A percentile compares a stretch with the other conserved stretches of the same genome.
Conservation (phyloP, 2,329 filamentous ascomycete genomes). For the Cladosporium sp. region DNA sequence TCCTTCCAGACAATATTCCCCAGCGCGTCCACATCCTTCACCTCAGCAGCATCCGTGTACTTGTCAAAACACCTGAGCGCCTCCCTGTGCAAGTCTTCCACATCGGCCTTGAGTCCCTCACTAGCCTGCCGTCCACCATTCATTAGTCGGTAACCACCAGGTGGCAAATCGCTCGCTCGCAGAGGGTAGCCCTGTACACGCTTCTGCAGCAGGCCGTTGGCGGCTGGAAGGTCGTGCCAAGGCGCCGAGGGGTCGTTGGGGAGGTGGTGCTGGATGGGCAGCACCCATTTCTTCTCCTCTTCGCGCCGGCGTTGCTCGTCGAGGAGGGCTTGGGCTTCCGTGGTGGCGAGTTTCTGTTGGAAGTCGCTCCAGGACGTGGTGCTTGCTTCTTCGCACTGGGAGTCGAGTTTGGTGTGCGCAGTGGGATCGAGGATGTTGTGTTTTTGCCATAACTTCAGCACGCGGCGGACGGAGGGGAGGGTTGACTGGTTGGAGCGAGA, state of each 20-base stretch:
- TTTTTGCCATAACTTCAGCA: conserved; percentile 11
- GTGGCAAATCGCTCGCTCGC: conserved; percentile 22
- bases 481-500: neutral
- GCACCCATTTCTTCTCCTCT: conserved; percentile 15
- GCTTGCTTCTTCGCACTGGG: conserved; percentile 5
- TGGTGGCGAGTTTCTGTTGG: conserved; percentile 7
- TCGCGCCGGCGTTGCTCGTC: conserved; percentile 12
- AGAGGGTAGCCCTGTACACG: conserved; percentile 24
- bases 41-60: conserved; percentile 24
- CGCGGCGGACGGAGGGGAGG: neutral
- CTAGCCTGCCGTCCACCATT: conserved; percentile 21
- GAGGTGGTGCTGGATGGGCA: conserved; percentile 25
- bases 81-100: conserved; percentile 21
- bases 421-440: conserved; percentile 5
- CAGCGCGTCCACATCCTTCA: conserved; percentile 29
- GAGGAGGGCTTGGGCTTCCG: conserved; percentile 7
- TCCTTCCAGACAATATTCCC: conserved; percentile 32
- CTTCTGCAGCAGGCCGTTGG: conserved; percentile 28
- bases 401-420: neutral
- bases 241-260: conserved; percentile 23
- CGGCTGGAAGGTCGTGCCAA: conserved; percentile 31
- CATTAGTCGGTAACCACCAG: conserved; percentile 23
- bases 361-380: conserved; percentile 6
- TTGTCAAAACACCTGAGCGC: conserved; percentile 25
- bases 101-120: conserved; percentile 20